phyloP scores from a whole-genome alignment of 805 yeast species.

The Spencermartinsiella europaea region DNA sequence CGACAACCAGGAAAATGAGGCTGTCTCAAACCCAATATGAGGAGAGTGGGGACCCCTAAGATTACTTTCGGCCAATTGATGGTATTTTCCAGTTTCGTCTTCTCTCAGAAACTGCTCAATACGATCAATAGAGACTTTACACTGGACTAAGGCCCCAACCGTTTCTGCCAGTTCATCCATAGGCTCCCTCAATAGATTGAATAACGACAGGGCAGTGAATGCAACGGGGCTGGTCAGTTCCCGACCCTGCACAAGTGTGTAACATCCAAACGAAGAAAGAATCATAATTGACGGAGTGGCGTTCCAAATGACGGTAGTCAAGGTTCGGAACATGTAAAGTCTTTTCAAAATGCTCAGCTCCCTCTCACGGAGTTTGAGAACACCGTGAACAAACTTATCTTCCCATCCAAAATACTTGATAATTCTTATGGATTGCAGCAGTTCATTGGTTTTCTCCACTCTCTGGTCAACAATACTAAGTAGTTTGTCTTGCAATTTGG shows the following conservation, averaged over 20 bases:
- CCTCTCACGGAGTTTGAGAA: constrained; percentile 62
- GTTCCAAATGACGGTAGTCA: constrained; percentile 64
- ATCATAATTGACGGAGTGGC: constrained; percentile 68
- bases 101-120: constrained; percentile 67
- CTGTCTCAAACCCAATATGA: constrained; percentile 60
- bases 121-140: constrained; percentile 82
- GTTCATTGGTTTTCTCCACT: constrained; percentile 85
- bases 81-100: constrained; percentile 79
- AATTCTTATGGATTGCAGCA: constrained; percentile 83
- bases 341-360: constrained; percentile 56
- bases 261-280: constrained; percentile 67
- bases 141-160: constrained; percentile 72
- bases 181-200: constrained; percentile 72
- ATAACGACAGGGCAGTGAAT: constrained; percentile 77
- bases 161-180: constrained; percentile 79
- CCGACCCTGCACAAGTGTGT: constrained; percentile 59
- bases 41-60: constrained; percentile 51
- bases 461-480: constrained; percentile 82
- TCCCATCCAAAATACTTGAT: constrained; percentile 97
- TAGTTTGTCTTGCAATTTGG: constrained; percentile 60
- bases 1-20: constrained; percentile 40
- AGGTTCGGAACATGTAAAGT: constrained; percentile 62
- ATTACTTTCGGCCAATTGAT: constrained; percentile 53
- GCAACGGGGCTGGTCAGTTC: constrained; percentile 79
- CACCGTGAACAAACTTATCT: constrained; percentile 63